A percentile compares a stretch with the other conserved stretches of the same genome.
Conservation (phyloP, 179 eudicot species). For the Actinidia polygama region DNA sequence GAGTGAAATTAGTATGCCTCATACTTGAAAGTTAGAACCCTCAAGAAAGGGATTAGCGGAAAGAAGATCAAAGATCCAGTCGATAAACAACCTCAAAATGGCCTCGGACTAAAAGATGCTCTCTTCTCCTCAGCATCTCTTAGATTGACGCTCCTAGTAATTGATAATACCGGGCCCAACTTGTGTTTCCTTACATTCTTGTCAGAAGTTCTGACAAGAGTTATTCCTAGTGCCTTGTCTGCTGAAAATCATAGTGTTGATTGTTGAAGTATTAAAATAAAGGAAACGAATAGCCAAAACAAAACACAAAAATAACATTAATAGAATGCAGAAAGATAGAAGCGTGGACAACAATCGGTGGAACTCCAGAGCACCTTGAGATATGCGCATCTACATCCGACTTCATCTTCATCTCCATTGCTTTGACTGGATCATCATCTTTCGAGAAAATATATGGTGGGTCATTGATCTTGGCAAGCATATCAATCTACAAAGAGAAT, state of each 20-base stretch:
- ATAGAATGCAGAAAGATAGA: no score
- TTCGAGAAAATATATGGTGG: conserved; percentile 86
- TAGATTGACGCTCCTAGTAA: no score
- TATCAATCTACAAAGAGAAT: conserved; percentile 63
- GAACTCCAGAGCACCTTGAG: conserved; percentile 62
- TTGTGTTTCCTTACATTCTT: conserved; percentile 63
- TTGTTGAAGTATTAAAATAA: background rate
- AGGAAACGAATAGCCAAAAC: conserved; percentile 1
- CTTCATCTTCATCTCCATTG: conserved; percentile 89
- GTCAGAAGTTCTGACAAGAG: conserved; percentile 78
- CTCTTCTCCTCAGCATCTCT: no score
- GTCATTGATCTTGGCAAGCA: conserved; percentile 80
- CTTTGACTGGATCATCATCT: conserved; percentile 79
- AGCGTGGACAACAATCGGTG: background rate
- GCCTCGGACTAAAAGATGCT: no score
- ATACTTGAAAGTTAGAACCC: conserved; percentile 69
- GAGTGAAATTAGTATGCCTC: conserved; percentile 31
- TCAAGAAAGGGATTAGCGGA: no score
- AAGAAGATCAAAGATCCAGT: no score
- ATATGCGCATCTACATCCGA: conserved; percentile 90
- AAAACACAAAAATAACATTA: no score
- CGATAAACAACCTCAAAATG: no score
- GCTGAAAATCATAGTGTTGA: conserved; percentile 14
- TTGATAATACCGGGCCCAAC: conserved; percentile 82
- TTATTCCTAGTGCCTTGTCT: conserved; percentile 77